Conservation (phyloP, 2,329 filamentous ascomycete species). For the Claviceps purpurea region DNA sequence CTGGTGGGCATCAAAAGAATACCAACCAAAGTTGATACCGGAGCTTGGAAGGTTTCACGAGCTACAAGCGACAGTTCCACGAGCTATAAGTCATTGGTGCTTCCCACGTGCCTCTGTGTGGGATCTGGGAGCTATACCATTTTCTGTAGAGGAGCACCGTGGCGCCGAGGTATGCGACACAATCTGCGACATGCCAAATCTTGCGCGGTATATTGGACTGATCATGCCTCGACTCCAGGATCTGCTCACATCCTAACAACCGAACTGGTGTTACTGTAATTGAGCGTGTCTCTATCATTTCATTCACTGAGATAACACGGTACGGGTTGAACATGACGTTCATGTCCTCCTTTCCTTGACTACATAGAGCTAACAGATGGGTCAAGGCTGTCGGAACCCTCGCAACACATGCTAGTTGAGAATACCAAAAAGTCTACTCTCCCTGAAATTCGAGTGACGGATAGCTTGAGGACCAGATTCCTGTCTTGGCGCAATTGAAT, state of each 20-base stretch:
- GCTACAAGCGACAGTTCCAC: neutral
- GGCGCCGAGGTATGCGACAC: constrained; percentile 7
- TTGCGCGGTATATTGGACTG: constrained; percentile 1
- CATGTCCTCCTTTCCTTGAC: constrained; percentile 13
- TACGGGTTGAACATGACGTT: constrained; percentile 7
- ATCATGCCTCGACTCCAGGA: neutral
- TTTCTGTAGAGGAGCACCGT: constrained; percentile 7
- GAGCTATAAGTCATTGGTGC: constrained; percentile 4
- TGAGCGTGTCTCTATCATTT: neutral
- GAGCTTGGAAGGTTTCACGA: constrained; percentile 2
- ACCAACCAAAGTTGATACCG: neutral
- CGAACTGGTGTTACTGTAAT: constrained; percentile 6
- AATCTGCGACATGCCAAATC: neutral
- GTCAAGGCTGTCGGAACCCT: constrained; percentile 9
- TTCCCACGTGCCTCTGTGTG: neutral
- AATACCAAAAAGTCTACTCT: neutral
- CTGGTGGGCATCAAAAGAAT: neutral
- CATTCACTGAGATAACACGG: constrained; percentile 1
- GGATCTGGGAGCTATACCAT: neutral
- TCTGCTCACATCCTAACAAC: constrained; percentile 5
- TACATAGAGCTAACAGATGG: constrained; percentile 10
- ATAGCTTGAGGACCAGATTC: neutral
- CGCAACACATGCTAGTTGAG: constrained; percentile 2
- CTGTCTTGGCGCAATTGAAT: too few relatives aligned
- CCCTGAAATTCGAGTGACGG: neutral